Evolutionary conservation across 129 eudicot genomes (phyloP).

Genomic region (sunflower (Helianthus annuus)): DNA sequence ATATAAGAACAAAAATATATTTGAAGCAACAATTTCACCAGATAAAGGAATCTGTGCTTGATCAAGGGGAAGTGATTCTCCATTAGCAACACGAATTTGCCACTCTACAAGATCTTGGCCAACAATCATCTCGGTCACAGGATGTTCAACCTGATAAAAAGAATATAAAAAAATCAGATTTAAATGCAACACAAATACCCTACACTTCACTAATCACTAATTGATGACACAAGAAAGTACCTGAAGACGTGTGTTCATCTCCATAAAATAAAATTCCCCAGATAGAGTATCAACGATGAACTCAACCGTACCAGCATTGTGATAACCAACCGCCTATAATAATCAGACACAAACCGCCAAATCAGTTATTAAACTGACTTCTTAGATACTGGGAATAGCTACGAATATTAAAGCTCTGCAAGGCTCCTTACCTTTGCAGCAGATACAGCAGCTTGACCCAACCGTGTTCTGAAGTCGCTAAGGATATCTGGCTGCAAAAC

Average conservation of each 20-base stretch:
- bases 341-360: slow-evolving; percentile 27
- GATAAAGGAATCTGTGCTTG: slow-evolving; percentile 80
- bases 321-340: slow-evolving; percentile 83
- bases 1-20: slow-evolving; percentile 5
- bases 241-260: slow-evolving; percentile 99
- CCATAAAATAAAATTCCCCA: slow-evolving; percentile 94
- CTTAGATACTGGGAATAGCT: too few species aligned
- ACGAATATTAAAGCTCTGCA: too few species aligned
- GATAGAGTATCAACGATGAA: slow-evolving; percentile 90
- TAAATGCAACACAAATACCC: slow-evolving; percentile 9
- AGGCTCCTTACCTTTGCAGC: slow-evolving; percentile 99
- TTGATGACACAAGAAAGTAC: slow-evolving; percentile 39
- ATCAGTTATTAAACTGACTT: slow-evolving; percentile 29
- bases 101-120: slow-evolving; percentile 99
- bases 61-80: slow-evolving; percentile 82
- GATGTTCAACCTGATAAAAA: slow-evolving; percentile 92
- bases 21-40: slow-evolving; percentile 50
- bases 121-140: slow-evolving; percentile 99
- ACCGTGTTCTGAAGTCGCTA: slow-evolving; percentile 67
- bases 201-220: slow-evolving; percentile 4
- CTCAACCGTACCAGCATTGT: slow-evolving; percentile 96
- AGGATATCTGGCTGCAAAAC: slow-evolving; percentile 77
- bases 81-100: slow-evolving; percentile 98
- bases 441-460: slow-evolving; percentile 96
- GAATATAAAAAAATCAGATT: not conserved